Base-by-base conservation (phyloP, 352 stramenopile genomes). In the Saprolegnia parasitica region DNA sequence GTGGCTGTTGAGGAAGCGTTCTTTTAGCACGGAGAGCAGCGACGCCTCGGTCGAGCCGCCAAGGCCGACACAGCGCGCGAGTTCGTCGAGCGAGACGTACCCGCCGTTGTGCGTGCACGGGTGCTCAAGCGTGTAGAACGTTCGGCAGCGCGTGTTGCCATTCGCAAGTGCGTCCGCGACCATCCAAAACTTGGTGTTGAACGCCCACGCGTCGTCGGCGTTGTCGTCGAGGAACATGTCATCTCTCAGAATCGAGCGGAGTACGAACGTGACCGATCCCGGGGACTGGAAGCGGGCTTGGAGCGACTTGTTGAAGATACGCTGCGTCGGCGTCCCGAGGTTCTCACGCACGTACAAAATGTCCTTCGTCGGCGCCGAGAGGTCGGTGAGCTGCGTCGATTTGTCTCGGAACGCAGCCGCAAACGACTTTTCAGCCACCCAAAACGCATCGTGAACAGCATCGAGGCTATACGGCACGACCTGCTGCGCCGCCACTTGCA, bases 191-290 rank as follows among this genome's bases (percentile, higher is more conserved):
- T 60, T 68, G 11, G 62, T 68, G 37, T 58, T 52, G 18, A 57
- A 21, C 13, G 62, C 29, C 62, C 62, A 68, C 23, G 40, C 20
- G n/a, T 68, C 62, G 26, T 68, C 62, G 10, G 35, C 20, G 37
- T 61, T 24, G 13, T n/a, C 55, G 20, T 62, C n/a, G 3, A 23
- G 63, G 42, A 24, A 70, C 29, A 68, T 60, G 24, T 68, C 62
- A 21, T 68, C 62, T 21, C 24, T 47, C 16, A 68, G 16, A 61
- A 68, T 68, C n/a, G 62, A 56, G 15, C 62, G 62, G 15, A 57
- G 40, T 18, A 68, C 37, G 6, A 68, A 26, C 35, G 37, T 61
- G 5, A 46, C 50, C 1, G 9, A 15, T 8, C 24, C 29, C 11
- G 23, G 16, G 0, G 47, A 24, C 29, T 37, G 46, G 39, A 70